Percentiles rank a stretch among this genome's conserved stretches.
Conservation (phyloP, 2,329 filamentous ascomycete genomes). For the Arthroderma sp. region DNA sequence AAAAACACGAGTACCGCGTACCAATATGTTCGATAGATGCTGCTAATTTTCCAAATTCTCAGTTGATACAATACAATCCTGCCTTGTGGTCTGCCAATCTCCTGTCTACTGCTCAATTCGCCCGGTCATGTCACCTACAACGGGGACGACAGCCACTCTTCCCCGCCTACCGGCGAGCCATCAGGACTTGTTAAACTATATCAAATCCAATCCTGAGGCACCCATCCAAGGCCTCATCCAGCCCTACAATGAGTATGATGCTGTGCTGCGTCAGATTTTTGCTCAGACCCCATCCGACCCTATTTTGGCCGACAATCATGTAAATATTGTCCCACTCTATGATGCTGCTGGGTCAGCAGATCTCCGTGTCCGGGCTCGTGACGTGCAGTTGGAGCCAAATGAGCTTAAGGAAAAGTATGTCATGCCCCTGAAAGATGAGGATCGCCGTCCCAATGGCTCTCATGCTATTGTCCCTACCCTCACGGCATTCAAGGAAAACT, state of each 20-base stretch:
- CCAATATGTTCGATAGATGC: too few relatives aligned
- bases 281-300: conserved; percentile 17
- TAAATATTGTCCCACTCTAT: conserved; percentile 20
- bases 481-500: conserved; percentile 63
- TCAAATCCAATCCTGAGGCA: background rate
- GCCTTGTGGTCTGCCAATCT: too few relatives aligned
- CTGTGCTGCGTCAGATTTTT: conserved; percentile 19
- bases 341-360: conserved; percentile 6
- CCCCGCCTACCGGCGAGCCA: background rate
- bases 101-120: too few relatives aligned
- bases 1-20: too few relatives aligned
- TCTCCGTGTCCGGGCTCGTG: conserved; percentile 13
- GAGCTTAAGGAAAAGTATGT: conserved; percentile 17
- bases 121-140: background rate
- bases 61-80: too few relatives aligned
- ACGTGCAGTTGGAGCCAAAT: conserved; percentile 12
- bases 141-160: background rate
- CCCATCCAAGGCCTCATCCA: conserved; percentile 6
- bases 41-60: too few relatives aligned
- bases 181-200: background rate
- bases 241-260: conserved; percentile 19
- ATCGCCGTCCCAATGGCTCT: conserved; percentile 47
- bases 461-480: conserved; percentile 55
- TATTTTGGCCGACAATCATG: conserved; percentile 12
- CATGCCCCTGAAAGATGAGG: conserved; percentile 23